Evolutionary conservation across 129 eudicot species (phyloP).

Genomic region (Glebionis coronaria): DNA sequence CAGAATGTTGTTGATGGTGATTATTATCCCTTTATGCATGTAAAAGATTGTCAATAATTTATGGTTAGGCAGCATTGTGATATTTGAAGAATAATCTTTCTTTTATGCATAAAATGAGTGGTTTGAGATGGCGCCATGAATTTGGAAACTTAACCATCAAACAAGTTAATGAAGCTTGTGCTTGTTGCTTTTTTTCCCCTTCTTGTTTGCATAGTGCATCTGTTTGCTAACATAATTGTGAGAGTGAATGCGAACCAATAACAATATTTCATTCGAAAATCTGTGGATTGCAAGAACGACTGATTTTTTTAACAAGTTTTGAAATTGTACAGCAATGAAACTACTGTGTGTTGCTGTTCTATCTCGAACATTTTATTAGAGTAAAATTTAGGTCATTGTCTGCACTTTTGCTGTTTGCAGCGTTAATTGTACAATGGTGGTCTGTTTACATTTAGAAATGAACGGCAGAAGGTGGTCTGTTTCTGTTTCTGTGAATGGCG

Average conservation of each 20-base stretch:
- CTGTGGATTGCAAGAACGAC: neutral
- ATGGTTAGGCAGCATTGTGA: constrained; percentile 11
- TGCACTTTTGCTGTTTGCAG: too few species aligned
- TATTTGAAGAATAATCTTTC: constrained; percentile 1
- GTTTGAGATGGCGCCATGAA: constrained; percentile 3
- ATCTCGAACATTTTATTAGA: neutral
- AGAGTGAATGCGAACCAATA: neutral
- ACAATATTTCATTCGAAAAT: neutral
- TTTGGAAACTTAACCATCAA: constrained; percentile 11
- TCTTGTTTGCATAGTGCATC: neutral
- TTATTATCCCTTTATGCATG: constrained; percentile 6
- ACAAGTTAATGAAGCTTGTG: constrained; percentile 11
- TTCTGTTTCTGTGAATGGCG: too few species aligned
- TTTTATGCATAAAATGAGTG: constrained; percentile 19
- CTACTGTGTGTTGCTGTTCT: neutral
- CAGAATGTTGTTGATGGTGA: constrained; percentile 18
- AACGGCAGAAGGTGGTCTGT: too few species aligned
- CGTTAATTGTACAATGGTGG: too few species aligned
- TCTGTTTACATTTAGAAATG: too few species aligned
- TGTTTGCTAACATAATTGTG: neutral
- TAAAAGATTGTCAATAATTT: constrained; percentile 26
- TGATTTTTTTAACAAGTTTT: neutral
- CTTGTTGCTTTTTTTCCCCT: constrained; percentile 2
- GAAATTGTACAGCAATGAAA: neutral
- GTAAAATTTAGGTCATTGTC: too few species aligned